These are phyloP conservation scores for Musa acuminata DNA, from an alignment of 176 grass and related monocot genomes.

Conservation along the genomic window DNA sequence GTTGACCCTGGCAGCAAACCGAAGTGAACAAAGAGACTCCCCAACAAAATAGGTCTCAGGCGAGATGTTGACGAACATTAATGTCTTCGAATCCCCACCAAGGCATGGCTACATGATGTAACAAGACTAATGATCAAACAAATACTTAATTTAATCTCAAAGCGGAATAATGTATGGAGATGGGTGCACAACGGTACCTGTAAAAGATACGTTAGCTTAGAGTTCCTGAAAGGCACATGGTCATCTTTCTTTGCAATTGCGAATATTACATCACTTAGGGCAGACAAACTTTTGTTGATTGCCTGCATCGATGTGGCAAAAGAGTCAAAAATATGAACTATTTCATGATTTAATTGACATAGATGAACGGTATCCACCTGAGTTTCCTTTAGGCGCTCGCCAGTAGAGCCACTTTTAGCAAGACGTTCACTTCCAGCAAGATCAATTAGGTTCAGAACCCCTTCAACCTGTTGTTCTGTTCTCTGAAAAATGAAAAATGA, in stretches of 20 bases:
- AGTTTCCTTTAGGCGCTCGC: slow-evolving; percentile 95
- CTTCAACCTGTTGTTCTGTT: slow-evolving; percentile 81
- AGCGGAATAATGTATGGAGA: background rate
- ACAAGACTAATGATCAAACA: background rate
- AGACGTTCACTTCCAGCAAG: slow-evolving; percentile 92
- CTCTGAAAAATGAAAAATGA: slow-evolving; percentile 32
- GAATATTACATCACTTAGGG: slow-evolving; percentile 87
- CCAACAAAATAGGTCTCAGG: slow-evolving; percentile 54
- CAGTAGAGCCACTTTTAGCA: slow-evolving; percentile 83
- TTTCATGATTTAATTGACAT: background rate
- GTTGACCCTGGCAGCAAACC: slow-evolving; percentile 88
- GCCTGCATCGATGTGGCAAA: slow-evolving; percentile 22
- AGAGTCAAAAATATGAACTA: background rate
- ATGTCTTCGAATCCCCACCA: slow-evolving; percentile 83
- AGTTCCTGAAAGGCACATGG: slow-evolving; percentile 86
- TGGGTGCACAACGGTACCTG: slow-evolving; percentile 51
- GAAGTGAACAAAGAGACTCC: slow-evolving; percentile 75
- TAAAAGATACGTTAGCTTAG: slow-evolving; percentile 84
- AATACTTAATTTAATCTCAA: background rate
- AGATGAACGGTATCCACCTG: slow-evolving; percentile 27
- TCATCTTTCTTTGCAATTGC: slow-evolving; percentile 87
- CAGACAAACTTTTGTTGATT: slow-evolving; percentile 92
- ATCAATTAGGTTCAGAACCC: slow-evolving; percentile 86
- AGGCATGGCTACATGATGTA: slow-evolving; percentile 67
- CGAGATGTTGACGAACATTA: slow-evolving; percentile 94